Percentiles rank a stretch among this genome's conserved stretches.
phyloP scores from a whole-genome alignment of 2,329 filamentous ascomycete genomes.

The Trichoderma polysporum region DNA sequence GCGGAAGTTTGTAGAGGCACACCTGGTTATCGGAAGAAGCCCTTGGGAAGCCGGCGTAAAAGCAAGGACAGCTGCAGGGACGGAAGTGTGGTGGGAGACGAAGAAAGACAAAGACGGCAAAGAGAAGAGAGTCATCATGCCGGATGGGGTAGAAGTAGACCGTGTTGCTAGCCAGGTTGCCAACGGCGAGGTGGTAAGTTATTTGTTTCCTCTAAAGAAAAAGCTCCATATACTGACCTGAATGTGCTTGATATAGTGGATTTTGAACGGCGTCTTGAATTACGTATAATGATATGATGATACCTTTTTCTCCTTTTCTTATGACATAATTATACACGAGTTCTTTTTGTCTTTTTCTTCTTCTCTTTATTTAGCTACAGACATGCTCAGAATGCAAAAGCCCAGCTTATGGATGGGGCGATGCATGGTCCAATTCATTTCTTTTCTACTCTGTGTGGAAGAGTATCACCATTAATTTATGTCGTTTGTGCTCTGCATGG shows the following conservation, averaged over 20 bases:
- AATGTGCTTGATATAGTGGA: conserved; percentile 51
- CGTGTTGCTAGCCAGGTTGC: conserved; percentile 71
- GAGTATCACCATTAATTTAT: not conserved
- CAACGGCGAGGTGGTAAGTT: conserved; percentile 76
- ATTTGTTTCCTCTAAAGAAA: not conserved
- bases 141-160: conserved; percentile 74
- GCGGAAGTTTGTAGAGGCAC: conserved; percentile 77
- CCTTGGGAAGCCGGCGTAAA: conserved; percentile 73
- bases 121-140: conserved; percentile 70
- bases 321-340: not conserved
- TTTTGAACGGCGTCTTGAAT: conserved; percentile 56
- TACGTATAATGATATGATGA: conserved; percentile 33
- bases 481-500: too few relatives aligned
- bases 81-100: conserved; percentile 79
- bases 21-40: conserved; percentile 70
- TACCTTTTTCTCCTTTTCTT: not conserved
- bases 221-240: not conserved
- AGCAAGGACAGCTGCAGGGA: conserved; percentile 60
- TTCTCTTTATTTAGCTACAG: not conserved
- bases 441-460: not conserved
- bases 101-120: conserved; percentile 43
- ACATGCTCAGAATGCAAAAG: not conserved
- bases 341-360: not conserved
- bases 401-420: not conserved
- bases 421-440: not conserved